Evolutionary conservation across 352 stramenopile species (phyloP).

Genomic region (Peronospora tabacina): DNA sequence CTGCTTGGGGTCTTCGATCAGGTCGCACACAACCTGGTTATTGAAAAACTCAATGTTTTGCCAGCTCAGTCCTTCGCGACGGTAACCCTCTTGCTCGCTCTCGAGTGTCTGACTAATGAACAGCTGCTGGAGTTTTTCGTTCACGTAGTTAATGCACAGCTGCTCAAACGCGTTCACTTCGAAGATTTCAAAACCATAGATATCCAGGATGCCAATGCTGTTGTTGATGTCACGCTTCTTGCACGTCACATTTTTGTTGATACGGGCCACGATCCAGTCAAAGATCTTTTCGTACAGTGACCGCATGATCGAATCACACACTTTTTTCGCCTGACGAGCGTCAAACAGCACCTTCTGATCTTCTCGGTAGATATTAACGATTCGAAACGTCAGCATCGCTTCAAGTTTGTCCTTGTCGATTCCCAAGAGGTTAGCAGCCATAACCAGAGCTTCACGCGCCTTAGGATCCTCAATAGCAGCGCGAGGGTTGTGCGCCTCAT

Average conservation of each 20-base stretch:
- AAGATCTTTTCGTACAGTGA: conserved; percentile 88
- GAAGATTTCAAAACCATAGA: conserved; percentile 89
- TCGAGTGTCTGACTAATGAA: conserved; percentile 84
- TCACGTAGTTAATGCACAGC: conserved; percentile 88
- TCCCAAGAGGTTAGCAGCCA: conserved; percentile 52
- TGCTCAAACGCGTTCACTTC: conserved; percentile 88
- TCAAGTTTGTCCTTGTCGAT: conserved; percentile 58
- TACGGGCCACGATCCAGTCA: conserved; percentile 79
- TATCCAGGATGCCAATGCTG: conserved; percentile 85
- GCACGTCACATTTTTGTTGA: conserved; percentile 80
- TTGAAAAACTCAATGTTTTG: conserved; percentile 78
- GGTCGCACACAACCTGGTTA: conserved; percentile 83
- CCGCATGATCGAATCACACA: conserved; percentile 78
- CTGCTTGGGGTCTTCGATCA: conserved; percentile 82
- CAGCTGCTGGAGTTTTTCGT: conserved; percentile 83
- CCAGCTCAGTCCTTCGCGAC: conserved; percentile 64
- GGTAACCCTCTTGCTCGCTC: conserved; percentile 74
- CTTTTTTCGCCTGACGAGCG: conserved; percentile 68
- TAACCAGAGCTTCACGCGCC: conserved; percentile 46
- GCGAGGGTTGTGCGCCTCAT: conserved; percentile 69
- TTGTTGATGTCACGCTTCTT: conserved; percentile 54
- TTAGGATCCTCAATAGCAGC: conserved; percentile 51
- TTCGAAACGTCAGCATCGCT: conserved; percentile 66
- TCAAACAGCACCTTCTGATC: conserved; percentile 76
- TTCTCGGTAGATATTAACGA: conserved; percentile 71